These are phyloP conservation scores for Microcyclosporella mali DNA, from an alignment of 2,329 filamentous ascomycete genomes.

Conservation along the genomic window DNA sequence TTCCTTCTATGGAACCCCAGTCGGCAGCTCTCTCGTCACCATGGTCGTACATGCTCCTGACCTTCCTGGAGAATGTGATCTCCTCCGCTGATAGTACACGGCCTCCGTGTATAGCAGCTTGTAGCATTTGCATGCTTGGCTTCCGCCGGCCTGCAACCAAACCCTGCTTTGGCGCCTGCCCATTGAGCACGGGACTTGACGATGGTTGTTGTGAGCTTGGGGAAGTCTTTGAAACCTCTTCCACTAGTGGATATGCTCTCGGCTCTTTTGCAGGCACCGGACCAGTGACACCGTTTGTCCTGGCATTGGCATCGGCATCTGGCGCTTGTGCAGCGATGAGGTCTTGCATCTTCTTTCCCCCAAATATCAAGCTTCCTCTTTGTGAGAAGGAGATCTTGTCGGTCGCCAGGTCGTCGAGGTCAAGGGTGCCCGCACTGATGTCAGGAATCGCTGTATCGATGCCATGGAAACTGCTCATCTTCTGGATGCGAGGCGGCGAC, in stretches of 20 bases:
- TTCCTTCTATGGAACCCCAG: slow-evolving; percentile 27
- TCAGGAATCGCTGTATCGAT: slow-evolving; percentile 52
- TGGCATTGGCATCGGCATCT: slow-evolving; percentile 3
- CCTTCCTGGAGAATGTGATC: slow-evolving; percentile 56
- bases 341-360: slow-evolving; percentile 43
- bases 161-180: slow-evolving; percentile 1
- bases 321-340: slow-evolving; percentile 24
- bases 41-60: slow-evolving; percentile 58
- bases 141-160: slow-evolving; percentile 28
- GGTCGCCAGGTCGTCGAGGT: slow-evolving; percentile 47
- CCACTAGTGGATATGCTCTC: neutral
- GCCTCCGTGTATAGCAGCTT: slow-evolving; percentile 29
- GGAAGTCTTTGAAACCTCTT: neutral
- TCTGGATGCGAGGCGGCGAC: slow-evolving; percentile 2
- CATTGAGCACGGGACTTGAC: neutral
- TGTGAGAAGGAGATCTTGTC: slow-evolving; percentile 54
- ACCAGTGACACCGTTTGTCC: slow-evolving; percentile 3
- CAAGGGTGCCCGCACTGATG: slow-evolving; percentile 41
- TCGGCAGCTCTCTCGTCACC: slow-evolving; percentile 51
- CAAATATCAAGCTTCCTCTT: slow-evolving; percentile 54
- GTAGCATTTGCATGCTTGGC: slow-evolving; percentile 33
- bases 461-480: slow-evolving; percentile 38
- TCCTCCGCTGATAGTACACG: slow-evolving; percentile 58
- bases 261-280: slow-evolving; percentile 5
- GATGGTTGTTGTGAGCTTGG: neutral